Conservation (phyloP, 1,284 basidiomycete species). For the Moniliophthora roreri region DNA sequence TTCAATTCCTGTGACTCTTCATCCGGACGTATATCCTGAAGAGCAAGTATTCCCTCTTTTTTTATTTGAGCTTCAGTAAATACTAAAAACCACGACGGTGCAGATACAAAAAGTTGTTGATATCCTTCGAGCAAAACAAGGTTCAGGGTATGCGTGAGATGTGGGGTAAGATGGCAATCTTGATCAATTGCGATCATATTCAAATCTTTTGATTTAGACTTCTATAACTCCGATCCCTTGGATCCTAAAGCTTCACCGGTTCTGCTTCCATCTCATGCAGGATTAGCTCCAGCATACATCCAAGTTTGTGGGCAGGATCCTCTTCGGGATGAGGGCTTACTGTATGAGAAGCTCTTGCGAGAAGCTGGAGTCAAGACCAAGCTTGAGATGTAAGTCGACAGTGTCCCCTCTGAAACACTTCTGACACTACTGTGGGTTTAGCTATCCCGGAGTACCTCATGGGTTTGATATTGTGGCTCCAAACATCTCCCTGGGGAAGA, state of each 20-base stretch:
- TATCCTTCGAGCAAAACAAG: constrained; percentile 14
- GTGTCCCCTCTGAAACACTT: too few relatives aligned
- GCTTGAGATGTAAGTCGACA: constrained; percentile 12
- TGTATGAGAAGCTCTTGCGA: constrained; percentile 13
- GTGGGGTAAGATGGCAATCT: not conserved
- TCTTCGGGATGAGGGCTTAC: constrained; percentile 14
- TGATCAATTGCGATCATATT: too few relatives aligned
- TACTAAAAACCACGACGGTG: not conserved
- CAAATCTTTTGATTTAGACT: not conserved
- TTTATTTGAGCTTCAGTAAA: not conserved
- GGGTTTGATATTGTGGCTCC: not conserved
- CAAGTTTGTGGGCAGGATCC: constrained; percentile 16
- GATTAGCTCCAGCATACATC: constrained; percentile 11
- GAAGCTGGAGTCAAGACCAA: constrained; percentile 6
- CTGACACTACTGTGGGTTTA: not conserved
- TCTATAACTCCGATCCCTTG: constrained; percentile 2
- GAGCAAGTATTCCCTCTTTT: not conserved
- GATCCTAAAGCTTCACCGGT: constrained; percentile 10
- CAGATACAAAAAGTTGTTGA: constrained; percentile 10
- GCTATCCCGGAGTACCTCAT: not conserved
- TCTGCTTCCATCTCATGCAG: constrained; percentile 7
- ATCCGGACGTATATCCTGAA: constrained; percentile 9
- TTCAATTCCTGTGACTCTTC: constrained; percentile 10
- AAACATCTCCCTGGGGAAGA: not conserved
- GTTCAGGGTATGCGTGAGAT: not conserved